A percentile compares a stretch with the other conserved stretches of the same genome.
Evolutionary conservation across 2,329 filamentous ascomycete species (phyloP).

Genomic region (Stachybotrys echinatus): DNA sequence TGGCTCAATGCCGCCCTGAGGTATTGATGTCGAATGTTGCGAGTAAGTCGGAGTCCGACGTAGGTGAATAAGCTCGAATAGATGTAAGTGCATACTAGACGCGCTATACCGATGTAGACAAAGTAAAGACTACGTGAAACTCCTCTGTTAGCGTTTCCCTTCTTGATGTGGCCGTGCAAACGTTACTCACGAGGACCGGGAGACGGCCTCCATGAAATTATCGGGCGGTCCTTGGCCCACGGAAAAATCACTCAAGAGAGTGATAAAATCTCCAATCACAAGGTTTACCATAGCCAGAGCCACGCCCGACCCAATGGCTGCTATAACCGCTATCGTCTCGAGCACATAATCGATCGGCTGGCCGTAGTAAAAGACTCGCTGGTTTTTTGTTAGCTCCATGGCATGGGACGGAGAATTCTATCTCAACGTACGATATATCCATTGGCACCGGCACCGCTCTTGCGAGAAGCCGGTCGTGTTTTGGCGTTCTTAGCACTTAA

Average conservation of each 20-base stretch:
- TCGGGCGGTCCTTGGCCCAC: conserved; percentile 4
- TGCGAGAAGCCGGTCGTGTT: too few relatives aligned
- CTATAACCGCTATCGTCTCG: conserved; percentile 14
- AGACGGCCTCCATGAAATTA: conserved; percentile 10
- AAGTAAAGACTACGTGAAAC: conserved; percentile 40
- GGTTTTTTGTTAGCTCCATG: too few relatives aligned
- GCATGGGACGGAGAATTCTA: too few relatives aligned
- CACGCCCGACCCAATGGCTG: conserved; percentile 18
- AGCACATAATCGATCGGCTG: conserved; percentile 13
- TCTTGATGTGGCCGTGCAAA: neutral
- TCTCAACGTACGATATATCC: too few relatives aligned
- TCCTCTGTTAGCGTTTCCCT: neutral
- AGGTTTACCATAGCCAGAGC: conserved; percentile 21
- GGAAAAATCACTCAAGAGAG: conserved; percentile 12
- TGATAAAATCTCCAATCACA: conserved; percentile 20
- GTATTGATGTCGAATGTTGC: conserved; percentile 39
- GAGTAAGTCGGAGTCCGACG: conserved; percentile 40
- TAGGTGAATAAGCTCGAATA: conserved; percentile 37
- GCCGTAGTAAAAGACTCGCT: conserved; percentile 19
- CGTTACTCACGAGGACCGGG: neutral
- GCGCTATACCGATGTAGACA: conserved; percentile 49
- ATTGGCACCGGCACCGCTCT: too few relatives aligned
- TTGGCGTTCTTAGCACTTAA: too few relatives aligned
- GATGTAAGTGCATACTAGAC: conserved; percentile 42
- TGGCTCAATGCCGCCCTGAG: conserved; percentile 41